These are phyloP conservation scores for Trichoderma pleuroti DNA, from an alignment of 2,329 filamentous ascomycete species.

Conservation along the genomic window DNA sequence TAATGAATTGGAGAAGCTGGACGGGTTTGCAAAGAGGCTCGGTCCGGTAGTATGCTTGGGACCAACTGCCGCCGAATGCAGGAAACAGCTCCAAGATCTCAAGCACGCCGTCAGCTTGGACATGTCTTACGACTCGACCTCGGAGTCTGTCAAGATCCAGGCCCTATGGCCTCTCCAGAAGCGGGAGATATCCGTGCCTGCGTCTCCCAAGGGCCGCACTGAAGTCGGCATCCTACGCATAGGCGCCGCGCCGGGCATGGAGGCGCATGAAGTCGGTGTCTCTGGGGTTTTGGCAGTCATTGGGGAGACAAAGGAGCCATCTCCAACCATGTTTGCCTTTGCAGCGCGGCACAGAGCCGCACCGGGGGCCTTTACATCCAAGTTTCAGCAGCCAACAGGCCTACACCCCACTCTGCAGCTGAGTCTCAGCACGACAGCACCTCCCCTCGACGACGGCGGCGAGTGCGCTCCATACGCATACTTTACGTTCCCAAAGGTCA, in stretches of 20 bases:
- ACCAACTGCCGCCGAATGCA: conserved; percentile 40
- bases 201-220: conserved; percentile 51
- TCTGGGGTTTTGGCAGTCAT: conserved; percentile 76
- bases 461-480: conserved; percentile 74
- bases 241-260: conserved; percentile 55
- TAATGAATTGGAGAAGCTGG: conserved; percentile 56
- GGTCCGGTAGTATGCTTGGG: conserved; percentile 38
- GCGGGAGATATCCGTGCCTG: conserved; percentile 40
- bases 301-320: conserved; percentile 68
- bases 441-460: conserved; percentile 36
- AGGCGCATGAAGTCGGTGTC: conserved; percentile 72
- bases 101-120: conserved; percentile 63
- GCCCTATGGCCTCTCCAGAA: conserved; percentile 56
- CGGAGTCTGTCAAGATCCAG: conserved; percentile 62
- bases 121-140: conserved; percentile 69
- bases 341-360: conserved; percentile 70
- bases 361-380: conserved; percentile 54
- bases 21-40: conserved; percentile 52
- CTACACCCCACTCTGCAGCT: conserved; percentile 79
- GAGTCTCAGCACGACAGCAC: conserved; percentile 51
- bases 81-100: conserved; percentile 41
- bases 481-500: conserved; percentile 72
- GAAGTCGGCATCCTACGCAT: conserved; percentile 78
- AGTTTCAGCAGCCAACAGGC: conserved; percentile 69
- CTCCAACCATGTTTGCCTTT: conserved; percentile 78